A percentile compares a stretch with the other conserved stretches of the same genome.
phyloP scores from a whole-genome alignment of 352 stramenopile genomes.

The Phytophthora fragariae region DNA sequence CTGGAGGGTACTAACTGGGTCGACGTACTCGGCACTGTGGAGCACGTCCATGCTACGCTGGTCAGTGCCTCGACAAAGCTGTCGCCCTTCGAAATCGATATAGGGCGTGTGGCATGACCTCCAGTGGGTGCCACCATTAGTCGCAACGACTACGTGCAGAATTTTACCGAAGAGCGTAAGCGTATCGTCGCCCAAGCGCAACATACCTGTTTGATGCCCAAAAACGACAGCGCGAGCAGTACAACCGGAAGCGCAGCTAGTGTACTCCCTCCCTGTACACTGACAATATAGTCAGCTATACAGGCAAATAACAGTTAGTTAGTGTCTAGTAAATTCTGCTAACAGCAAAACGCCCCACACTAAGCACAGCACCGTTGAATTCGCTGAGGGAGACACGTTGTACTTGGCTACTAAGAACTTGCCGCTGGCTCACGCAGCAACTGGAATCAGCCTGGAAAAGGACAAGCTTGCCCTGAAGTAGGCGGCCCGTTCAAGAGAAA shows the following conservation, averaged over 20 bases:
- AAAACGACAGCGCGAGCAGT: neutral
- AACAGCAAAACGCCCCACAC: no score
- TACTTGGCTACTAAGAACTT: constrained; percentile 3
- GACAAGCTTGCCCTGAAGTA: constrained; percentile 7
- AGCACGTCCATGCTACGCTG: constrained; percentile 8
- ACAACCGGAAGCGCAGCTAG: no score
- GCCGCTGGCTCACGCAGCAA: constrained; percentile 1
- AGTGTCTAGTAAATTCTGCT: no score
- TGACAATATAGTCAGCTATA: no score
- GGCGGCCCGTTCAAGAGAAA: constrained; percentile 13
- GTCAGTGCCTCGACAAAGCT: constrained; percentile 15
- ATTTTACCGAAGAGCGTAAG: neutral
- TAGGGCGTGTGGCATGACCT: constrained; percentile 1
- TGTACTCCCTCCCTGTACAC: no score
- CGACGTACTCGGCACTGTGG: constrained; percentile 12
- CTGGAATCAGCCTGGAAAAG: constrained; percentile 6
- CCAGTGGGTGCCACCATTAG: constrained; percentile 1
- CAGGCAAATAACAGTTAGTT: no score
- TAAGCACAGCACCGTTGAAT: no score
- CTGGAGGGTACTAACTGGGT: constrained; percentile 15
- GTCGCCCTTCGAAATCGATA: constrained; percentile 21
- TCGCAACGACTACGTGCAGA: constrained; percentile 10
- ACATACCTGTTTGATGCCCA: constrained; percentile 9
- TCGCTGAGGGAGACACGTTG: neutral
- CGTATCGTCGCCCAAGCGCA: neutral